These are phyloP conservation scores for Jackrogersella multiformis DNA, from an alignment of 495 filamentous ascomycete species.

Conservation along the genomic window DNA sequence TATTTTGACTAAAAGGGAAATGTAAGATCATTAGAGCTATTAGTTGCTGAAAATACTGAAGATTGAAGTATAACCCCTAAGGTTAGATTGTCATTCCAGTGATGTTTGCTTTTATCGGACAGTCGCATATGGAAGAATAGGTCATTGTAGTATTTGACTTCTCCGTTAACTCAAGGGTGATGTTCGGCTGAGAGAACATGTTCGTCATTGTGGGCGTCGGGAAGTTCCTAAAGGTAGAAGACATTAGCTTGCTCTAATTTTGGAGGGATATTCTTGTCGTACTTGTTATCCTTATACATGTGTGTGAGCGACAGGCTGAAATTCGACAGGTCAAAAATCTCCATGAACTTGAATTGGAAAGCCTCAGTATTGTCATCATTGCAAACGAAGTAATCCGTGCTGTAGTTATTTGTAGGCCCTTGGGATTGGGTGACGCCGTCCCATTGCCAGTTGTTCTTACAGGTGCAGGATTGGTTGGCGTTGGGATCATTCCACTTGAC, in stretches of 20 bases:
- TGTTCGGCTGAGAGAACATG: constrained; percentile 23
- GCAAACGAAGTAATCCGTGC: constrained; percentile 37
- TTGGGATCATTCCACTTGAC: constrained; percentile 51
- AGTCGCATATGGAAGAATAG: constrained; percentile 3
- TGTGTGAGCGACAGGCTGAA: constrained; percentile 47
- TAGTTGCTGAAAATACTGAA: too few species aligned
- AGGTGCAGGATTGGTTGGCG: constrained; percentile 43
- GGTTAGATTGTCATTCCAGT: constrained; percentile 29
- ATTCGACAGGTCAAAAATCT: constrained; percentile 42
- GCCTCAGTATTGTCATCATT: constrained; percentile 21
- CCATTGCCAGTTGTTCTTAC: constrained; percentile 45
- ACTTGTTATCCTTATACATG: constrained; percentile 47
- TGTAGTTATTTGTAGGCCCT: constrained; percentile 31
- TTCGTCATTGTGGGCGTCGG: constrained; percentile 22
- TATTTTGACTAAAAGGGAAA: too few species aligned
- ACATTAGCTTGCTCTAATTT: neutral
- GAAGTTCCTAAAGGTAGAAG: constrained; percentile 37
- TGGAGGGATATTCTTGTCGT: neutral
- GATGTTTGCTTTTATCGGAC: constrained; percentile 22
- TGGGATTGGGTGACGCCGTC: constrained; percentile 37
- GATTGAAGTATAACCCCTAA: too few species aligned
- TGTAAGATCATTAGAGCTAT: too few species aligned
- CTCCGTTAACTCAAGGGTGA: constrained; percentile 14
- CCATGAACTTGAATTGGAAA: constrained; percentile 43
- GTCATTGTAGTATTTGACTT: constrained; percentile 18